Conservation (phyloP, 2,329 filamentous ascomycete species). For the Exophiala bonariae region DNA sequence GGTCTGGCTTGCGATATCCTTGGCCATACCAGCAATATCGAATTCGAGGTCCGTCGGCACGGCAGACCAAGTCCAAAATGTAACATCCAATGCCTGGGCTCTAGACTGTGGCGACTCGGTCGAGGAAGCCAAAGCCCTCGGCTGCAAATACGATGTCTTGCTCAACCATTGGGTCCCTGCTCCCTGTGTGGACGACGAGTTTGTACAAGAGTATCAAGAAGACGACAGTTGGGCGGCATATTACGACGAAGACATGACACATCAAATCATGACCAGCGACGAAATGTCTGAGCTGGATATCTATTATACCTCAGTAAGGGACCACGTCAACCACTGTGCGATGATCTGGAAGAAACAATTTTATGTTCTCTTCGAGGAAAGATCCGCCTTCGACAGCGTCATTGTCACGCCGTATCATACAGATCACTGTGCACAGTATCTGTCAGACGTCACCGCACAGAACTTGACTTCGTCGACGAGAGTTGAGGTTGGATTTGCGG, state of each 20-base stretch:
- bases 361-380: constrained; percentile 1
- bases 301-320: constrained; percentile 4
- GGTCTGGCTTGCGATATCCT: neutral
- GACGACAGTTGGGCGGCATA: constrained; percentile 1
- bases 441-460: neutral
- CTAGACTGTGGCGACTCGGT: constrained; percentile 1
- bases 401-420: neutral
- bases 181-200: constrained; percentile 1
- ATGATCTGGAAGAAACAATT: constrained; percentile 11
- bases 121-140: neutral
- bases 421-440: constrained; percentile 4
- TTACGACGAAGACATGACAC: neutral
- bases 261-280: constrained; percentile 1
- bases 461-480: neutral
- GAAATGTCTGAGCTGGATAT: constrained; percentile 1
- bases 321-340: constrained; percentile 7
- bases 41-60: neutral
- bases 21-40: neutral
- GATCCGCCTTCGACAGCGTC: neutral
- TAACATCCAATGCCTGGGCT: neutral
- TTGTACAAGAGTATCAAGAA: constrained; percentile 4
- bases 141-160: constrained; percentile 5
- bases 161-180: constrained; percentile 4
- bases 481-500: constrained; percentile 5
- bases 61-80: neutral